Base-by-base conservation (phyloP, 495 filamentous ascomycete species). In the Achaetomiella virescens region DNA sequence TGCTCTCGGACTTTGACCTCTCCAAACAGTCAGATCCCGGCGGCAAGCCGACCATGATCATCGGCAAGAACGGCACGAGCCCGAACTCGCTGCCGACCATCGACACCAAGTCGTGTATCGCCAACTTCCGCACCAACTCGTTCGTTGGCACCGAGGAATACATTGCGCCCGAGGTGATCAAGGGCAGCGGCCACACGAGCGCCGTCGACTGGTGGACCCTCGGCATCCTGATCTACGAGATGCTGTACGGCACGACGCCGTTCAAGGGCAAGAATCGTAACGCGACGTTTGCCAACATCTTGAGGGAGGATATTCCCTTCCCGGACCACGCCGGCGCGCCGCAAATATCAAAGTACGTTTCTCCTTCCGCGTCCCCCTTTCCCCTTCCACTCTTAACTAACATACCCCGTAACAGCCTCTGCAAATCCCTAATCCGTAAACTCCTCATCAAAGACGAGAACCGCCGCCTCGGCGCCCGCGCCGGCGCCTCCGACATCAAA, bases 221-320 rank as follows among this genome's bases (percentile, higher is more conserved):
- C 10, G 93, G 93, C 18, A 97, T 98, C 52, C 72, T 98, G 62
- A 88, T 97, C 53, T 98, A 96, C 61, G 93, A 98, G 70, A 98
- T 98, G 93, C 76, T 98, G n/a, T 97, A 88, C 71, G 95, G 93
- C 20, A 97, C 91, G 3, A 98, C 93, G 1, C 93, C 93, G 0
- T 98, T 98, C 82, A 98, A 98, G 75, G 93, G 93, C 61, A 97
- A 98, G 82, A 98, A 95, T 71, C 84, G 93, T 33, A 98, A 97
- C 66, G 89, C 89, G 15, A 98, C 93, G 1, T 98, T 98, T 73
- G 93, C 91, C 27, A 98, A 97, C 65, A 98, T 98, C 59, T 76
- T 98, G 51, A 78, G 90, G 31, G 95, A 98, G 67, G 93, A 98
- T 60, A 91, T 96, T 47, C 83, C 84, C 22, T 98, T 98, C 74